Evolutionary conservation across 495 filamentous ascomycete species (phyloP).

Genomic region (Elaphomyces granulatus): DNA sequence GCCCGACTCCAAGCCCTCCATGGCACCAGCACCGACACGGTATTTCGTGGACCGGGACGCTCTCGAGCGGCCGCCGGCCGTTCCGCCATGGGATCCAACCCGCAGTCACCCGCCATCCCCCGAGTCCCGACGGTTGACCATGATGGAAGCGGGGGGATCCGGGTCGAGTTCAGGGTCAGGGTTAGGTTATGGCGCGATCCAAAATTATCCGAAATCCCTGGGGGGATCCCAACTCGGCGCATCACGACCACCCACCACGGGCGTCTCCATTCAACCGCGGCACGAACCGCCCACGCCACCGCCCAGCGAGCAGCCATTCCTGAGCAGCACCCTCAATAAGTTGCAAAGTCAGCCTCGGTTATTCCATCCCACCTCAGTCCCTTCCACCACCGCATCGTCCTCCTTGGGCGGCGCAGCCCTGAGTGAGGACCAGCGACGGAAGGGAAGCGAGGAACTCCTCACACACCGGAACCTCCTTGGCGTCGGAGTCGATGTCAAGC

Average conservation of each 20-base stretch:
- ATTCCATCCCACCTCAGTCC: conserved; percentile 11
- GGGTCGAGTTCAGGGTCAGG: conserved; percentile 20
- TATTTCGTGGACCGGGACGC: conserved; percentile 24
- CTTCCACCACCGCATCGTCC: conserved; percentile 14
- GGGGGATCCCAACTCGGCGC: conserved; percentile 27
- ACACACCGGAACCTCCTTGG: conserved; percentile 33
- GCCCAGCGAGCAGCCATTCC: conserved; percentile 22
- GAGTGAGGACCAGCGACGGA: conserved; percentile 27
- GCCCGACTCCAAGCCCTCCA: conserved; percentile 19
- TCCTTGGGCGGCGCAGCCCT: conserved; percentile 13
- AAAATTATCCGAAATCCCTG: conserved; percentile 34
- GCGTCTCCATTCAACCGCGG: conserved; percentile 21
- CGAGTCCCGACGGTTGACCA: conserved; percentile 25
- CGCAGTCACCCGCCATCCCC: conserved; percentile 29
- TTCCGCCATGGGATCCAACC: conserved; percentile 25
- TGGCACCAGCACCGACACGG: conserved; percentile 4
- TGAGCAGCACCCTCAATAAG: conserved; percentile 14
- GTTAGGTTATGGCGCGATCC: conserved; percentile 34
- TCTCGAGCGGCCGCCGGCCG: conserved; percentile 16
- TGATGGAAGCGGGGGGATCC: conserved; percentile 6
- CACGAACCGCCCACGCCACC: conserved; percentile 23
- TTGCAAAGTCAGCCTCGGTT: conserved; percentile 21
- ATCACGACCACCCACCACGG: conserved; percentile 9
- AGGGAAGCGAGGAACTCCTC: conserved; percentile 45
- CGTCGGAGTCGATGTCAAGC: conserved; percentile 30